These are phyloP conservation scores for Aspergillus aculeatinus DNA, from an alignment of 2,329 filamentous ascomycete genomes.

Conservation along the genomic window DNA sequence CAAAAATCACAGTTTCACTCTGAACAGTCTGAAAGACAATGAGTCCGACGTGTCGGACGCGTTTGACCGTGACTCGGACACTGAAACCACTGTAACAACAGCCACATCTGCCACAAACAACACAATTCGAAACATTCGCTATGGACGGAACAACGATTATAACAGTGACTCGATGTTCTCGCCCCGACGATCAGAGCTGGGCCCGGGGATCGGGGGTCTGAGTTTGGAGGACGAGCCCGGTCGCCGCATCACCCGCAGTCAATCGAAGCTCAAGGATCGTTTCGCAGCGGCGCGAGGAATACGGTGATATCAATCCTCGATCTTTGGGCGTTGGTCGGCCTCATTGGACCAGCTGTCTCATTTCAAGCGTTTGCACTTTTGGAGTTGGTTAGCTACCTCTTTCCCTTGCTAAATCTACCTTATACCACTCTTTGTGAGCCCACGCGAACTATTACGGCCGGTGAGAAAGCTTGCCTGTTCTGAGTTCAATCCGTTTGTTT, in stretches of 20 bases:
- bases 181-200: conserved; percentile 33
- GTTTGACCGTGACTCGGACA: conserved; percentile 37
- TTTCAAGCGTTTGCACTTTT: conserved; percentile 6
- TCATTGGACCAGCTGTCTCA: conserved; percentile 38
- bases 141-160: conserved; percentile 25
- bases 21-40: conserved; percentile 31
- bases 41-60: conserved; percentile 33
- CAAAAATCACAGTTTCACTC: conserved; percentile 33
- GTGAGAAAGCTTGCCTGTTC: not conserved
- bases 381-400: not conserved
- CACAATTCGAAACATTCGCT: conserved; percentile 38
- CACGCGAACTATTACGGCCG: not conserved
- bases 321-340: not conserved
- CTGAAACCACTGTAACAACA: conserved; percentile 36
- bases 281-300: conserved; percentile 17
- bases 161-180: conserved; percentile 27
- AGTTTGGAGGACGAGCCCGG: conserved; percentile 36
- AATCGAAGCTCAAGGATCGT: conserved; percentile 26
- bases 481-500: not conserved
- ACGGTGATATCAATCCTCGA: conserved; percentile 9
- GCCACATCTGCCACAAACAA: conserved; percentile 34
- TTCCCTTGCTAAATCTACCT: not conserved
- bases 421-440: not conserved
- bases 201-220: conserved; percentile 32
- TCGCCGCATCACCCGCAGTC: conserved; percentile 38